Conservation (phyloP, 2,329 filamentous ascomycete genomes). For the Atkinsonella texensis region DNA sequence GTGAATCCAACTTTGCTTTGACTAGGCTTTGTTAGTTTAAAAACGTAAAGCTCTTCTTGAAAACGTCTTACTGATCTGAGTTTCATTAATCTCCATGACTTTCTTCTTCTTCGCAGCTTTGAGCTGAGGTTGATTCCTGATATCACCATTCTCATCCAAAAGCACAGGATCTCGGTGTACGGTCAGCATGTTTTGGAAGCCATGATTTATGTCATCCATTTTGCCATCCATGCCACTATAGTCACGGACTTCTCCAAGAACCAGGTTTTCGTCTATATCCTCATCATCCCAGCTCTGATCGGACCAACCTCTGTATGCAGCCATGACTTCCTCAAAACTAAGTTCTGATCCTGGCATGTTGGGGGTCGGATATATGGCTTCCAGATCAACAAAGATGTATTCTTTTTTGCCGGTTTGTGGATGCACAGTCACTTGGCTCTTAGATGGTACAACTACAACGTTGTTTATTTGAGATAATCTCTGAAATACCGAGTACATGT, state of each 20-base stretch:
- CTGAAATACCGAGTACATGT: constrained; percentile 35
- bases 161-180: constrained; percentile 32
- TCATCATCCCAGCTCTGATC: constrained; percentile 44
- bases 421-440: constrained; percentile 72
- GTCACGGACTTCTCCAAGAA: constrained; percentile 15
- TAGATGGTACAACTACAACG: constrained; percentile 56
- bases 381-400: constrained; percentile 75
- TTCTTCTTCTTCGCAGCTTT: constrained; percentile 57
- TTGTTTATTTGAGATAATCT: constrained; percentile 50
- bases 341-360: constrained; percentile 61
- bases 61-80: constrained; percentile 65
- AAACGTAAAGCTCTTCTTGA: background rate
- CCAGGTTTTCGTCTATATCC: constrained; percentile 20
- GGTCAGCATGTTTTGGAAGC: constrained; percentile 25
- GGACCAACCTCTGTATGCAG: constrained; percentile 60
- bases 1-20: constrained; percentile 86
- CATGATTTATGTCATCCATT: constrained; percentile 19
- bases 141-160: constrained; percentile 48
- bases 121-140: constrained; percentile 33
- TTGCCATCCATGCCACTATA: constrained; percentile 21
- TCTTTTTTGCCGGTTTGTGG: constrained; percentile 73
- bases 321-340: constrained; percentile 87
- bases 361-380: constrained; percentile 71
- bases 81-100: constrained; percentile 76
- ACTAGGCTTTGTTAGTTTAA: constrained; percentile 47